Conservation (phyloP, 148 eudicot genomes). For the Rhododendron molle region DNA sequence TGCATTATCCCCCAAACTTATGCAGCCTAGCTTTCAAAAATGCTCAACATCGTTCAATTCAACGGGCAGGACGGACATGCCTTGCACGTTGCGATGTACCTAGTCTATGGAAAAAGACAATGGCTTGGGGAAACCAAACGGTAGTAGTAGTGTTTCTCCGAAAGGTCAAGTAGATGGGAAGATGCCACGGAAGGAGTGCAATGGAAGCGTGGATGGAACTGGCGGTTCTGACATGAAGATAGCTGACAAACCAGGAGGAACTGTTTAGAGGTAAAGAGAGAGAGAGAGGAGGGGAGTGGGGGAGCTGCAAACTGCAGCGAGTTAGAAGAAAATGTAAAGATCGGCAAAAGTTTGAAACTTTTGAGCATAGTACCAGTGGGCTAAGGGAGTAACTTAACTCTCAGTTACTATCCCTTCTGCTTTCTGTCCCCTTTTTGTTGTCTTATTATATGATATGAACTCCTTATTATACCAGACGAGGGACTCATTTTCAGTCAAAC, state of each 20-base stretch:
- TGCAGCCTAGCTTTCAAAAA: no score
- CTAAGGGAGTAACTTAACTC: slow-evolving; percentile 14
- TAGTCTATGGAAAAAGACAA: slow-evolving; percentile 22
- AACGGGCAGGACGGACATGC: no score
- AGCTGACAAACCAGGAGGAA: slow-evolving; percentile 10
- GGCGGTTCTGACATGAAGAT: slow-evolving; percentile 7
- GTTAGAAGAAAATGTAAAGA: slow-evolving; percentile 36
- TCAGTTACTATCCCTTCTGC: slow-evolving; percentile 12
- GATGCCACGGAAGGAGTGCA: slow-evolving; percentile 15
- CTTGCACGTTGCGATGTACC: no score
- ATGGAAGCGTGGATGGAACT: slow-evolving; percentile 19
- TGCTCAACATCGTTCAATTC: no score
- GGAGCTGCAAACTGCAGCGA: slow-evolving; percentile 27
- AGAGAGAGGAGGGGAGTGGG: no score
- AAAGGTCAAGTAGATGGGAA: slow-evolving; percentile 14
- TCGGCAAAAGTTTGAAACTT: slow-evolving; percentile 23
- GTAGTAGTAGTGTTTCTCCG: slow-evolving; percentile 3
- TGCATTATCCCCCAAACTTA: slow-evolving; percentile 62
- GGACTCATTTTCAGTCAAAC: neutral
- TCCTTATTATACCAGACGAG: neutral
- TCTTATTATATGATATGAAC: slow-evolving; percentile 12
- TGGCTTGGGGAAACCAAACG: slow-evolving; percentile 15
- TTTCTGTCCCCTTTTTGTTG: slow-evolving; percentile 23
- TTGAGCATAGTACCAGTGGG: slow-evolving; percentile 3
- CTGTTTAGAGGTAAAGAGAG: slow-evolving; percentile 18